Base-by-base conservation (phyloP, 495 filamentous ascomycete species). In the Arthonia radiata region DNA sequence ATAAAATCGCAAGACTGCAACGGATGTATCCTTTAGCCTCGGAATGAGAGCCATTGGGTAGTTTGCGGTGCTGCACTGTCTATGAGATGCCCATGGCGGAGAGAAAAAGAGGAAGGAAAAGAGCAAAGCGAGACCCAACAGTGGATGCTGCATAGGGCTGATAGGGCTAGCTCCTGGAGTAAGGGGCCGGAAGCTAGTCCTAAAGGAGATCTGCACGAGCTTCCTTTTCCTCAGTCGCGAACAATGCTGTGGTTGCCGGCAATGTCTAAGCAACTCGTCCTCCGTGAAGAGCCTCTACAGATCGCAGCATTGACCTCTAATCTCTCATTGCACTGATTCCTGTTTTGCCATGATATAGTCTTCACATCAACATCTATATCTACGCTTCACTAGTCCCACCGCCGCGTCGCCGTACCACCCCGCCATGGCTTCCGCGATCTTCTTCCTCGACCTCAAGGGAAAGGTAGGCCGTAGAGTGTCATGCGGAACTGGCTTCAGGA, bases 401-500 rank as follows among this genome's bases (percentile, higher is more conserved):
- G 15, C 10, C 8, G 31, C 28, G 23, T 15, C 35, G 38, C 23
- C 24, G 25, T 18, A 33, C 37, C 23, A 33, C 31, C 28, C 38
- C 44, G 60, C 42, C 44, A 99, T 94, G 89, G 86, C 86, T 36
- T 99, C 89, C 29, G 89, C 89, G 23, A 46, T 99, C 46, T 99
- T 99, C 63, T 99, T 99, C 49, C 72, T 99, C 40, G 89, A 99
- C 52, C 62, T 99, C 29, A 99, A 99, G 75, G 89, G 89, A 72
- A 99, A 99, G 72, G 80, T 86, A 50, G 22, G 59, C 7, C 19
- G 19, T 11, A 22, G 6, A 22, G 7, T 24, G 15, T 21, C 6
- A 15, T 12, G 4, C 21, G 15, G 24, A 11, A 26, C 26, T 18
- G 17, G 24, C 24, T 29, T 13, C 18, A 17, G 29, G 13, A 23